phyloP scores from a whole-genome alignment of 768 basidiomycete species.

The Clitopilus hobsonii region DNA sequence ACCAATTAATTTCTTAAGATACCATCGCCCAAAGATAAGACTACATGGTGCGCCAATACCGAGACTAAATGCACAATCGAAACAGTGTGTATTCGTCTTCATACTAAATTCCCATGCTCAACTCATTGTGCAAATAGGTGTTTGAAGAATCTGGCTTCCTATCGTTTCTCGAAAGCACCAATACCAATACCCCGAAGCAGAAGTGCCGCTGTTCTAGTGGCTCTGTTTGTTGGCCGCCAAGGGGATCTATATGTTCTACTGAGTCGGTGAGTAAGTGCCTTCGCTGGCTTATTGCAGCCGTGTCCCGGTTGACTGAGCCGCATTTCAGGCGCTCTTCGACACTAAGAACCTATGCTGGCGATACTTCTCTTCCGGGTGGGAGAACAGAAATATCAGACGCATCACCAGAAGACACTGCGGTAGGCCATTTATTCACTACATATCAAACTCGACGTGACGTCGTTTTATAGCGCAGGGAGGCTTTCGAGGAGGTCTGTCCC shows the following conservation, averaged over 20 bases:
- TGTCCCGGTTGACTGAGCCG: not conserved
- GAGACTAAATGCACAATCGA: conserved; percentile 45
- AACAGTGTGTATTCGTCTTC: conserved; percentile 27
- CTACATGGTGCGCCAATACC: conserved; percentile 39
- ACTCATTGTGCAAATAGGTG: conserved; percentile 34
- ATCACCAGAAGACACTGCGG: conserved; percentile 77
- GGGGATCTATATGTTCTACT: conserved; percentile 85
- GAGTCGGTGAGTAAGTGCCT: conserved; percentile 54
- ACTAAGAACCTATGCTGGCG: conserved; percentile 76
- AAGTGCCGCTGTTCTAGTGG: conserved; percentile 76
- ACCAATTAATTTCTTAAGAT: conserved; percentile 37
- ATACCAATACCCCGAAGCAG: conserved; percentile 50
- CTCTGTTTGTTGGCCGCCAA: conserved; percentile 76
- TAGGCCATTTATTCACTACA: conserved; percentile 29
- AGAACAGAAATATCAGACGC: conserved; percentile 67
- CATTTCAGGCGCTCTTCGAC: conserved; percentile 61
- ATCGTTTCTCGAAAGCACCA: conserved; percentile 35
- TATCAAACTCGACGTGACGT: not conserved
- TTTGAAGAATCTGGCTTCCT: conserved; percentile 47
- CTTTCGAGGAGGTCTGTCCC: conserved; percentile 83
- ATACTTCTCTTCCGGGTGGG: conserved; percentile 86
- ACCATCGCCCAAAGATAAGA: conserved; percentile 40
- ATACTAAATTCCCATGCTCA: not conserved
- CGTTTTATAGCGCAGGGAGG: conserved; percentile 66
- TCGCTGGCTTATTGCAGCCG: not conserved